Evolutionary conservation across 805 yeast species (phyloP), one percentile per base, ranked within the genome.

Genomic region (Cyberlindnera nakhonratchasimensis): DNA sequence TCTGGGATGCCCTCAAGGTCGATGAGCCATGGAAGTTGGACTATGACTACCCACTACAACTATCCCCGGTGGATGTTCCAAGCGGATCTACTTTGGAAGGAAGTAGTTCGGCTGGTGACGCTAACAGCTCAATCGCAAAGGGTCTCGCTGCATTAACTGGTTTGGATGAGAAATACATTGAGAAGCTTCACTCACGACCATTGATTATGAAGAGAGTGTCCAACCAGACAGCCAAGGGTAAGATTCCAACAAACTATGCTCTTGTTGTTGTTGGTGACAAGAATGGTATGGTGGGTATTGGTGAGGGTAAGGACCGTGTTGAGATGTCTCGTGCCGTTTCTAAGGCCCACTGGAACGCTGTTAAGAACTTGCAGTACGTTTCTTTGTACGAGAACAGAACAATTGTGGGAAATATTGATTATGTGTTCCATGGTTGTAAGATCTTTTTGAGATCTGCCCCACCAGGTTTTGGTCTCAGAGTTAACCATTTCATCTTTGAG

Each of bases 321-420:
- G 87, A 83, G 46, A 76, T 83, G 67, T 69, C 83, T 39, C 74
- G 75, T 41, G 96, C 98, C 3, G 74, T 82, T 25, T 68, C 76
- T 30, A 86, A 87, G 61, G 96, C 98, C 5, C 88, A 82, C 63
- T 86, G 96, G 95, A 83, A 86, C 58, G 97, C 98, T 2, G 84
- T 90, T 41, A 86, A 88, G 64, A 87, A 88, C 63, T 70, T 93
- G 59, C 74, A 75, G 31, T 79, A 80, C 53, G 76, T 93, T 40
- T 95, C 96, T 43, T 77, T 96, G 54, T 82, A 84, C 59, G 97
- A 93, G 66, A 76, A 88, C 55, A 78, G 99, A 69, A 93, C 99
- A 14, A 85, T 93, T 40, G 78, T 79, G 56, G 96, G 96, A 39
- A 82, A 84, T 47, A 73, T 91, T 42, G 85, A 84, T 54, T 74